Base-by-base conservation (phyloP, 768 basidiomycete genomes). In the Lactifluus pinguis region DNA sequence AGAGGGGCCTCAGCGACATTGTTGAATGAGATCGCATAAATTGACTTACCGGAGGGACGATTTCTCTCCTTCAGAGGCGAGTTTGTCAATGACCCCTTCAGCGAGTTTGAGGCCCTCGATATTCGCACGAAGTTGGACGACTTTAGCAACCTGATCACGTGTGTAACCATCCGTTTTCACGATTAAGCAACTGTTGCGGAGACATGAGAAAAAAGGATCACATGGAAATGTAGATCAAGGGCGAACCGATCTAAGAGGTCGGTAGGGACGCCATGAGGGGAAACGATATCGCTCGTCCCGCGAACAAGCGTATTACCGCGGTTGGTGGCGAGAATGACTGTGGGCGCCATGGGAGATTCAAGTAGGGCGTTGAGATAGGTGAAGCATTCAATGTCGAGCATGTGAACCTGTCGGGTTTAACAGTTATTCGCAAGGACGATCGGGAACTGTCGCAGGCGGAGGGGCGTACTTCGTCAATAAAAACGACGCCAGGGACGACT, bases 331-430 rank as follows among this genome's bases (percentile, higher is more conserved):
- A 98, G 79, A 67, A 99, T 89, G 30, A 99, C 95, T 4, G 97
- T 97, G 0, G 97, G 97, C 3, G 97, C 94, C 86, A 99, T 92
- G 2, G 91, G 85, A 0, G 93, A 94, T 73, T 98, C 97, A 49
- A 99, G 81, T 9, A 98, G 82, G 11, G 93, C 87, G 73, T 98
- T 98, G 41, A 99, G 82, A 75, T 95, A 99, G 5, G 97, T 98
- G 77, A 98, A 99, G 73, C 95, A 98, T 72, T 99, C 97, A 68
- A 98, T 95, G 72, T 99, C 97, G 62, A 99, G 85, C 95, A 98
- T 98, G 76, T 99, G 97, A 25, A 98, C 95, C 94, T 97, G 68
- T 2, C 45, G 10, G 11, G 50, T 19, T 32, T 14, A 38, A 25
- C 25, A 30, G 32, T 25, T 30, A 42, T 54, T 25, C 4, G 54